Evolutionary conservation across 495 filamentous ascomycete species (phyloP).

Genomic region (Talaromyces nanjingensis): DNA sequence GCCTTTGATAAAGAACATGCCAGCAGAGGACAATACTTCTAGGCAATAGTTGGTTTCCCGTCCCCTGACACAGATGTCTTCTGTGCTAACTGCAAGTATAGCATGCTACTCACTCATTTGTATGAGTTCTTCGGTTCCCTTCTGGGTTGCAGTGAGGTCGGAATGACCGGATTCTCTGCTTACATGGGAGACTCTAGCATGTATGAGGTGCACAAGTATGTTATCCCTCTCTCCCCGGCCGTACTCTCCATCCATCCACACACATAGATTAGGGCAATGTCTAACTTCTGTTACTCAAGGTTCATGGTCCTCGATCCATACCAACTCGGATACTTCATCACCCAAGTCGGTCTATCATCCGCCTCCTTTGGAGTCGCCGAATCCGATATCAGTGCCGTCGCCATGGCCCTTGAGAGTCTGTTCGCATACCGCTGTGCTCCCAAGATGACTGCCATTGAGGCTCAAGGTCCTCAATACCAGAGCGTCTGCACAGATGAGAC

Average conservation of each 20-base stretch:
- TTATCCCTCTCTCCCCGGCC: not conserved
- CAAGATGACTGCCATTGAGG: slow-evolving; percentile 18
- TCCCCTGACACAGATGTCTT: not conserved
- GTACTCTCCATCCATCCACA: not conserved
- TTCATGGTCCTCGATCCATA: slow-evolving; percentile 47
- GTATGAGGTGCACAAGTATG: slow-evolving; percentile 44
- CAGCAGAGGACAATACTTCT: slow-evolving; percentile 33
- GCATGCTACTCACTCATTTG: slow-evolving; percentile 47
- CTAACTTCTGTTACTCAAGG: slow-evolving; percentile 14
- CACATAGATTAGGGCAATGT: not conserved
- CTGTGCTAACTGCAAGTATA: slow-evolving; percentile 12
- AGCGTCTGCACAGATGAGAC: slow-evolving; percentile 31
- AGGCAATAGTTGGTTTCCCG: slow-evolving; percentile 42
- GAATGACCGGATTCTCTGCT: slow-evolving; percentile 30
- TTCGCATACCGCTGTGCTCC: slow-evolving; percentile 41
- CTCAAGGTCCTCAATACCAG: slow-evolving; percentile 33
- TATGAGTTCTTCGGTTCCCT: slow-evolving; percentile 48
- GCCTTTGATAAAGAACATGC: slow-evolving; percentile 41
- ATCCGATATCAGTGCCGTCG: not conserved
- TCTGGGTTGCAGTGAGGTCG: slow-evolving; percentile 40
- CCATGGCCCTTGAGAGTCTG: slow-evolving; percentile 25
- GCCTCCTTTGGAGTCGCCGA: slow-evolving; percentile 44
- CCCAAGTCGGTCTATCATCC: slow-evolving; percentile 43
- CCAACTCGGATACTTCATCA: slow-evolving; percentile 47
- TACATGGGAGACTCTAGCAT: slow-evolving; percentile 36